Evolutionary conservation across 176 grass and related monocot species (phyloP).

Genomic region (Carex kokanica): DNA sequence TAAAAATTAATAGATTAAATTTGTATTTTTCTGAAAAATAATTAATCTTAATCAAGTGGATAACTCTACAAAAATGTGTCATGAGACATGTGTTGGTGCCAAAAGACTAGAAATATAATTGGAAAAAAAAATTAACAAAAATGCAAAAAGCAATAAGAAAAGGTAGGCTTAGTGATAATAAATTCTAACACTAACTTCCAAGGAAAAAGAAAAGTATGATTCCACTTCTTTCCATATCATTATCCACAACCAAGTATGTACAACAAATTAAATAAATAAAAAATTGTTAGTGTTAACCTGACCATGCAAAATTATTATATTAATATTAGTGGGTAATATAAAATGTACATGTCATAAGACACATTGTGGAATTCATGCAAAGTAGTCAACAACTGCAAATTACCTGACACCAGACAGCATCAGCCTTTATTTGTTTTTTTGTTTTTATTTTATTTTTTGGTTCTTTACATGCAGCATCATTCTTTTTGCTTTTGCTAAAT

Average conservation of each 20-base stretch:
- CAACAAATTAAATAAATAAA: background rate
- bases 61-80: background rate
- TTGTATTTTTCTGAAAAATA: too few relatives aligned
- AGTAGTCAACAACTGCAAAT: background rate
- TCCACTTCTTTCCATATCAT: constrained; percentile 10
- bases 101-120: background rate
- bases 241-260: background rate
- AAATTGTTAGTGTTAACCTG: background rate
- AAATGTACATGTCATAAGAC: background rate
- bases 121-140: background rate
- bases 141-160: background rate
- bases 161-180: background rate
- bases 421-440: background rate
- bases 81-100: background rate
- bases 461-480: background rate
- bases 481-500: background rate
- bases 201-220: background rate
- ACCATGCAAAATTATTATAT: background rate
- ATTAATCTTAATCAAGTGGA: background rate
- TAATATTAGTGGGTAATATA: background rate
- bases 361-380: background rate
- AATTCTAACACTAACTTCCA: background rate
- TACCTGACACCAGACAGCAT: background rate
- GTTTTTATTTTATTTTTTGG: background rate
- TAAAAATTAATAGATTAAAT: too few relatives aligned